A percentile compares a stretch with the other conserved stretches of the same genome.
Conservation (phyloP, 805 yeast species). For the Saccharomycopsis oosterbeekiorum region DNA sequence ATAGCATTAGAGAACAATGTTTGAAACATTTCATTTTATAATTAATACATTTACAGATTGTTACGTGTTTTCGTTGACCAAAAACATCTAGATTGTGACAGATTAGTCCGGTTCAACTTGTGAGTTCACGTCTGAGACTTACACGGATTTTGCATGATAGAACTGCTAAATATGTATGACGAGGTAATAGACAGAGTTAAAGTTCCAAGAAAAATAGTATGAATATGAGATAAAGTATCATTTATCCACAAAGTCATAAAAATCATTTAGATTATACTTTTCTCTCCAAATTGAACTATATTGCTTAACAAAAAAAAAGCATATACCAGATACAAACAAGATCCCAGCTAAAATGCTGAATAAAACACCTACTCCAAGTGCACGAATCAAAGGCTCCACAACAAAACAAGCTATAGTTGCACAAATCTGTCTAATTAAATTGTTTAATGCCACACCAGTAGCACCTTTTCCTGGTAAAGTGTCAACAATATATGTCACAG, state of each 20-base stretch:
- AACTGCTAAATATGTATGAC: too few relatives aligned
- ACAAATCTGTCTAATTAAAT: slow-evolving; percentile 57
- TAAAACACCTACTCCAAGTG: slow-evolving; percentile 63
- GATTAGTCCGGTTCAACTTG: too few relatives aligned
- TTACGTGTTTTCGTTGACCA: too few relatives aligned
- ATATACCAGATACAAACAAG: slow-evolving; percentile 33
- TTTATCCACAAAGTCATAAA: slow-evolving; percentile 39
- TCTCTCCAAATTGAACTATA: slow-evolving; percentile 57
- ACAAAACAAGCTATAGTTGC: slow-evolving; percentile 73
- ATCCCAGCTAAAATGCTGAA: slow-evolving; percentile 58
- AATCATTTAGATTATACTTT: slow-evolving; percentile 44
- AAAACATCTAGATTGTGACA: too few relatives aligned
- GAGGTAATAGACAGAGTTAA: background rate
- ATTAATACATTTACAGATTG: too few relatives aligned
- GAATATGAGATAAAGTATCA: background rate
- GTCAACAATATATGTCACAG: slow-evolving; percentile 73
- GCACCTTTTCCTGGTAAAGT: slow-evolving; percentile 83
- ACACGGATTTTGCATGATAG: too few relatives aligned
- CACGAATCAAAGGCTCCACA: slow-evolving; percentile 57
- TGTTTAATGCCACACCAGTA: slow-evolving; percentile 78
- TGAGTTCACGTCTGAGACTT: too few relatives aligned
- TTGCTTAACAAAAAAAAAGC: slow-evolving; percentile 39
- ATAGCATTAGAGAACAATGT: too few relatives aligned
- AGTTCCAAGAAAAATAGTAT: background rate
- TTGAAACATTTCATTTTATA: too few relatives aligned